Base-by-base conservation (phyloP, 208 protist species). In the Herpetomonas samuelpessoai region DNA sequence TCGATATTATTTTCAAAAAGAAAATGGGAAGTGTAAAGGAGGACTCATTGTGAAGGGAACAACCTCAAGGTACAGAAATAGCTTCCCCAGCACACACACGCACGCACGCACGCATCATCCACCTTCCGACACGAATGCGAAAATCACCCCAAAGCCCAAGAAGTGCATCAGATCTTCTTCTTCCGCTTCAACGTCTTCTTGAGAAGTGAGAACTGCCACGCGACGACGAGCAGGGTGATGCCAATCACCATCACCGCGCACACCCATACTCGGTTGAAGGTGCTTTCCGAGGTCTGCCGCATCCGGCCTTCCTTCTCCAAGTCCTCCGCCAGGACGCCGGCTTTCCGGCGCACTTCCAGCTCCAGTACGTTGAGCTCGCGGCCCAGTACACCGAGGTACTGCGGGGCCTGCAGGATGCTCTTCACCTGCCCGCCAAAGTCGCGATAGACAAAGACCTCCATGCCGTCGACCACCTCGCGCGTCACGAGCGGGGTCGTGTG, bases 261-360 rank as follows among this genome's bases (percentile, higher is more conserved):
- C 18, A 81, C 60, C 79, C 83, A 94, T 45, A 94, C 79, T 2
- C 84, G 70, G 10, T 78, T 87, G 60, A 88, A 89, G 19, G 84
- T 94, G 60, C 73, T 88, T 65, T 91, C 83, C 3, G 84, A 81
- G 2, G 82, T 94, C 38, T 47, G 3, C 18, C 81, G 81, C 79
- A 89, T 87, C 18, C 78, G 76, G 22, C 53, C 67, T 38, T 85
- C 75, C 24, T 46, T 29, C 14, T 45, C 16, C 30, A 59, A 45
- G 12, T 48, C 68, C 18, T 27, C 39, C 19, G 48, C 25, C 24
- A 71, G 29, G n/a, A 31, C 57, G 0, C 2, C 41, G 16, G 64
- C 51, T 2, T 78, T 18, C 25, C 58, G 26, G 12, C 55, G 35
- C 29, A 77, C 41, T 10, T 38, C 57, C 0, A 24, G 0, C 26